Conservation (phyloP, 2,329 filamentous ascomycete species). For the Colletotrichum magnum region DNA sequence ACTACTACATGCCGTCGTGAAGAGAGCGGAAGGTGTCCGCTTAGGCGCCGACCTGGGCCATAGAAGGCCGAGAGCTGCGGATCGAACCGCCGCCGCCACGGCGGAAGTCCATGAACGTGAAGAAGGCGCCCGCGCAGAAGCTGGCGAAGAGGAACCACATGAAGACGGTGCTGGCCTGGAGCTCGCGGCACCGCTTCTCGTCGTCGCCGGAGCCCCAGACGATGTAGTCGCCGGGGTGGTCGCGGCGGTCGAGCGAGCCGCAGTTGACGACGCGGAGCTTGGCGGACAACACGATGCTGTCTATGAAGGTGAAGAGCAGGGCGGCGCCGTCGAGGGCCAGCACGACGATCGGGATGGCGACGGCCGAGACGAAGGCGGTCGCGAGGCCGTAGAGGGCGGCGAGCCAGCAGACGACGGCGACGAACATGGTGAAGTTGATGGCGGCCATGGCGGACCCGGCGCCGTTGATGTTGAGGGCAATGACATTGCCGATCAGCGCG, state of each 20-base stretch:
- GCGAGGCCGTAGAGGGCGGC: conserved; percentile 74
- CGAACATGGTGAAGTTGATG: conserved; percentile 79
- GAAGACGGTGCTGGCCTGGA: conserved; percentile 82
- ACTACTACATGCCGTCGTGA: conserved; percentile 34
- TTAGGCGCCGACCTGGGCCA: conserved; percentile 71
- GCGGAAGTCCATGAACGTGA: conserved; percentile 68
- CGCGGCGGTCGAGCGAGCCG: conserved; percentile 51
- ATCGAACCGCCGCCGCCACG: conserved; percentile 63
- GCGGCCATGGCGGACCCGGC: conserved; percentile 59
- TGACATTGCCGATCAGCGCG: conserved; percentile 71
- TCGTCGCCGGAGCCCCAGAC: conserved; percentile 73
- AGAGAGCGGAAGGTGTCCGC: not conserved
- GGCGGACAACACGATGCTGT: conserved; percentile 78
- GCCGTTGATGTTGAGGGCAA: conserved; percentile 63
- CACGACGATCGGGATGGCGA: conserved; percentile 66
- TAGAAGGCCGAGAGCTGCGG: conserved; percentile 62
- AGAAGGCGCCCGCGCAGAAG: conserved; percentile 70
- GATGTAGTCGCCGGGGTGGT: conserved; percentile 65
- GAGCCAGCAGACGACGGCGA: conserved; percentile 76
- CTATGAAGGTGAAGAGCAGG: conserved; percentile 79
- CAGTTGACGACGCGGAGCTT: conserved; percentile 80
- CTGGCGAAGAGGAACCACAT: conserved; percentile 83
- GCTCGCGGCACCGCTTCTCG: conserved; percentile 78
- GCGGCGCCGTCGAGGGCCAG: conserved; percentile 71
- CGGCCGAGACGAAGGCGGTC: conserved; percentile 66